Percentiles rank a stretch among this genome's conserved stretches.
phyloP scores from a whole-genome alignment of 257 asterid species.

The Plantago elongata region DNA sequence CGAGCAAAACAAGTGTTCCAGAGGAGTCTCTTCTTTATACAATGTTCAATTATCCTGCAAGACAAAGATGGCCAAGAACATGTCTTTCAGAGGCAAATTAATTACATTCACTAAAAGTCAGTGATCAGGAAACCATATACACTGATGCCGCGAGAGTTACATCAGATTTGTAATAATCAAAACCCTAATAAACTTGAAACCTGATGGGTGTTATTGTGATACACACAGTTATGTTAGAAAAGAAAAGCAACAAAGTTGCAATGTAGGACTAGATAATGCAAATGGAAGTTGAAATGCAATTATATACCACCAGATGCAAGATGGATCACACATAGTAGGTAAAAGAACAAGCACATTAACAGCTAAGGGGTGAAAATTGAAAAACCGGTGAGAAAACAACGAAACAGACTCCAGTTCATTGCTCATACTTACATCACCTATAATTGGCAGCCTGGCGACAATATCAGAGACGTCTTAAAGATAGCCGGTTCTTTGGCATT shows the following conservation, averaged over 20 bases:
- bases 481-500: too few species aligned
- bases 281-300: too few species aligned
- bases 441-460: neutral
- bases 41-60: conserved; percentile 81
- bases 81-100: conserved; percentile 15
- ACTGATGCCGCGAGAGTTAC: neutral
- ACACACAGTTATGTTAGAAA: conserved; percentile 3
- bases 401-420: neutral
- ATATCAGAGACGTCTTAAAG: neutral
- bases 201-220: conserved; percentile 11
- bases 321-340: neutral
- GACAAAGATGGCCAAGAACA: conserved; percentile 14
- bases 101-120: conserved; percentile 3
- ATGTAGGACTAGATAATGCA: neutral
- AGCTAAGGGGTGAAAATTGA: neutral
- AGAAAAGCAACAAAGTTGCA: conserved; percentile 2
- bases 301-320: too few species aligned
- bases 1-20: conserved; percentile 88
- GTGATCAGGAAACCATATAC: neutral
- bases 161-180: conserved; percentile 7
- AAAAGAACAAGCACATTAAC: neutral
- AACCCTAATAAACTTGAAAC: conserved; percentile 9
- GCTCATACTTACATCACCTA: neutral
- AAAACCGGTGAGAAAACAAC: neutral
- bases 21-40: conserved; percentile 80